Base-by-base conservation (phyloP, 2,329 filamentous ascomycete species). In the Claviceps paspali region DNA sequence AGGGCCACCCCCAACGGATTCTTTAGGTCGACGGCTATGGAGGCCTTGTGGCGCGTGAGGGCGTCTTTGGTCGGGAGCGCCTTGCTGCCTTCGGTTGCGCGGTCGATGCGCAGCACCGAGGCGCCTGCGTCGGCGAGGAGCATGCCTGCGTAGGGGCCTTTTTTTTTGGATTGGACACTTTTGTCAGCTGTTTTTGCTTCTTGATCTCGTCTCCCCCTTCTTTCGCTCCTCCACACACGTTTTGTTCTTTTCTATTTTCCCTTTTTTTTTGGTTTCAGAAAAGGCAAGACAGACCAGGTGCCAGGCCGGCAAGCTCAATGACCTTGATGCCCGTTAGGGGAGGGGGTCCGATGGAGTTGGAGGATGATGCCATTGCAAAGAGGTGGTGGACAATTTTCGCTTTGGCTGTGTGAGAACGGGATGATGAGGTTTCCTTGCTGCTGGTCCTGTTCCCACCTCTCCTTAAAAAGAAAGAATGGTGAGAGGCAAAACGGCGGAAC, bases 81-180 rank as follows among this genome's bases (percentile, higher is more conserved):
- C 10, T n/a, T n/a, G n/a, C n/a, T n/a, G n/a, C n/a, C n/a, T n/a
- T 50, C 38, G 12, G 57, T 47, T 38, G 63, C 56, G 22, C 76
- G 80, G 64, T 96, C 88, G 57, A 96, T 68, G 50, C 88, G 85
- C 12, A 96, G 70, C 49, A 95, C 83, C 5, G 76, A 76, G 38
- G 88, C 88, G 51, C 88, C 88, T 46, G 85, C 84, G 60, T 95
- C 87, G 48, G 87, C 79, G 43, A 95, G 78, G 35, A 94, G 73
- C 52, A 95, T 73, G 49, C 86, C 86, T 35, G 85, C 81, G 56
- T 91, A 95, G 30, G 87, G 87, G 19, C 81, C 86, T 87, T 26
- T 10, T 12, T 5, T 4, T 26, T 8, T 8, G 24, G 24, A 6
- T 26, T 26, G 24, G 7, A n/a, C n/a, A n/a, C n/a, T n/a, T n/a